Evolutionary conservation across 176 grass and related monocot genomes (phyloP).

Genomic region (Triticum dicoccoides): DNA sequence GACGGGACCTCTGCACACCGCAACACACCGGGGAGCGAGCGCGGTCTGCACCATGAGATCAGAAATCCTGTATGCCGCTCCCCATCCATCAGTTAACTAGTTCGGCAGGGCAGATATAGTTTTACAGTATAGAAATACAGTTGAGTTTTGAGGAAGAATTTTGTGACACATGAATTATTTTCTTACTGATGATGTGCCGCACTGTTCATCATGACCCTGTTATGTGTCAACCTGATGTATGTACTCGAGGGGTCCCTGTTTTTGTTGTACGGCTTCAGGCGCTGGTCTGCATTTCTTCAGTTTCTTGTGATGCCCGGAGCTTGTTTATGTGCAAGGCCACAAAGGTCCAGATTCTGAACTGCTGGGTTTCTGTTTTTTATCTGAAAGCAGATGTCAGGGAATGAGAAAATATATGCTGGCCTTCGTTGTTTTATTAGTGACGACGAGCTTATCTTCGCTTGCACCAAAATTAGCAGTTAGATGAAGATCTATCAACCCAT

Average conservation of each 20-base stretch:
- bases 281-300: neutral
- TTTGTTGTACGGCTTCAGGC: neutral
- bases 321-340: neutral
- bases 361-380: neutral
- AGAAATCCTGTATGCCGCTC: neutral
- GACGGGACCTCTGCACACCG: neutral
- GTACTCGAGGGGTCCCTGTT: neutral
- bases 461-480: too few species aligned
- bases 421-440: neutral
- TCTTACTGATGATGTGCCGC: neutral
- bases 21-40: constrained; percentile 13
- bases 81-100: constrained; percentile 17
- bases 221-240: neutral
- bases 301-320: neutral
- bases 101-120: constrained; percentile 18
- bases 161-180: constrained; percentile 17
- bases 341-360: neutral
- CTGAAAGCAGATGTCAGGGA: neutral
- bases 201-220: neutral
- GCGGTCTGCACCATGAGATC: constrained; percentile 17
- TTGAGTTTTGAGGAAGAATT: constrained; percentile 23
- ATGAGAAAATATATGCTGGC: neutral
- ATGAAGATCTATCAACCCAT: too few species aligned
- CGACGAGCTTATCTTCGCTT: too few species aligned
- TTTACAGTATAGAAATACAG: constrained; percentile 17